These are phyloP conservation scores for Gossypium raimondii DNA, from an alignment of 345 rosid genomes.

Conservation along the genomic window DNA sequence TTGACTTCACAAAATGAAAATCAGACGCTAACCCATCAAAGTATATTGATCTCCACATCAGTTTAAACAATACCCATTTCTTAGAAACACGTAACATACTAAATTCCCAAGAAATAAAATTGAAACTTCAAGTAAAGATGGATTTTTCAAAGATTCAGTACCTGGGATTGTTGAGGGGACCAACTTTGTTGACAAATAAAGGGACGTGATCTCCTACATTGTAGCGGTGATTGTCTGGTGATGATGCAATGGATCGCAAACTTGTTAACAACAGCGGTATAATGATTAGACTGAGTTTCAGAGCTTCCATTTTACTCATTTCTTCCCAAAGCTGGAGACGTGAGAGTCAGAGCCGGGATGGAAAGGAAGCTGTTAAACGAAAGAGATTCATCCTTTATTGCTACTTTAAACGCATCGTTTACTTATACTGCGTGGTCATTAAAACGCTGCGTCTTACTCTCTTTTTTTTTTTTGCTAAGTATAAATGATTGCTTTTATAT, in stretches of 20 bases:
- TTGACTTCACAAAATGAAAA: neutral
- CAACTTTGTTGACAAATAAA: conserved; percentile 69
- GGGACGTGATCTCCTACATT: conserved; percentile 67
- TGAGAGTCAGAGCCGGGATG: neutral
- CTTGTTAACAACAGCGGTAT: conserved; percentile 9
- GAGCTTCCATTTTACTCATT: conserved; percentile 10
- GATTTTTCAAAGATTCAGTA: conserved; percentile 9
- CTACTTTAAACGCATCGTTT: conserved; percentile 2
- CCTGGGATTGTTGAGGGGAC: conserved; percentile 85
- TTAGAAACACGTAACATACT: neutral
- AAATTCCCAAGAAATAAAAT: neutral
- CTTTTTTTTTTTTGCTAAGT: too few species aligned
- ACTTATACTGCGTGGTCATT: too few species aligned
- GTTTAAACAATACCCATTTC: neutral
- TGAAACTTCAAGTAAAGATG: neutral
- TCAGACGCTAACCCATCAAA: neutral
- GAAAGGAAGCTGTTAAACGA: neutral
- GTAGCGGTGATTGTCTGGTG: conserved; percentile 42
- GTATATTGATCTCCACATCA: neutral
- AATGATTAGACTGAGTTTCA: conserved; percentile 7
- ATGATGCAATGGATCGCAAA: conserved; percentile 26
- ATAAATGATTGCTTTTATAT: too few species aligned
- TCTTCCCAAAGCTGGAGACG: neutral
- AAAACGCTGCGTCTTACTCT: neutral
- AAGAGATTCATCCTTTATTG: neutral